These are phyloP conservation scores for Exophiala mesophila DNA, from an alignment of 2,329 filamentous ascomycete species.

Conservation along the genomic window DNA sequence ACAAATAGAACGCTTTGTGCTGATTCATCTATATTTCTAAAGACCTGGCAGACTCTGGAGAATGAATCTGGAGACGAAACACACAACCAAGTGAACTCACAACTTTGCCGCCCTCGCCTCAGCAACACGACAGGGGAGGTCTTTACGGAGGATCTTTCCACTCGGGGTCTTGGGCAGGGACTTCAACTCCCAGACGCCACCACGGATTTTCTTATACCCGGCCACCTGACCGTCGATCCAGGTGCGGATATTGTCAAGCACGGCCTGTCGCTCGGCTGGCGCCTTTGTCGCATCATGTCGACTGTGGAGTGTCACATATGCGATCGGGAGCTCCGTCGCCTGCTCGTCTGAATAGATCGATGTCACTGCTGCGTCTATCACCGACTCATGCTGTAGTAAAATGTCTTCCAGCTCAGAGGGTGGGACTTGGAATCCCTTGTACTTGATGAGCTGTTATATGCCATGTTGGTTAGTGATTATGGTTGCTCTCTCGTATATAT, in stretches of 20 bases:
- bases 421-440: constrained; percentile 43
- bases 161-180: constrained; percentile 22
- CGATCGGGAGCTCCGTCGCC: constrained; percentile 38
- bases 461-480: not conserved
- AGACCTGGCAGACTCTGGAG: too few species aligned
- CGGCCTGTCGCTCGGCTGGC: not conserved
- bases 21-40: too few species aligned
- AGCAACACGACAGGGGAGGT: constrained; percentile 14
- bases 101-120: constrained; percentile 9
- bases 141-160: constrained; percentile 24
- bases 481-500: too few species aligned
- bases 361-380: constrained; percentile 46
- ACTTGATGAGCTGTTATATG: constrained; percentile 38
- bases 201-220: constrained; percentile 17
- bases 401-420: constrained; percentile 47
- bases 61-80: too few species aligned
- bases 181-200: constrained; percentile 15
- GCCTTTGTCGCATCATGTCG: not conserved
- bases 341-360: constrained; percentile 32
- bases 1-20: too few species aligned
- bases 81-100: too few species aligned
- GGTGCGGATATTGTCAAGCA: constrained; percentile 13
- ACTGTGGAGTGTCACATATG: constrained; percentile 56
- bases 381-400: constrained; percentile 40
- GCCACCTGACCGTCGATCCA: constrained; percentile 16